A percentile compares a stretch with the other conserved stretches of the same genome.
Conservation (phyloP, 1,284 basidiomycete species). For the Leccinum griseonigrum region DNA sequence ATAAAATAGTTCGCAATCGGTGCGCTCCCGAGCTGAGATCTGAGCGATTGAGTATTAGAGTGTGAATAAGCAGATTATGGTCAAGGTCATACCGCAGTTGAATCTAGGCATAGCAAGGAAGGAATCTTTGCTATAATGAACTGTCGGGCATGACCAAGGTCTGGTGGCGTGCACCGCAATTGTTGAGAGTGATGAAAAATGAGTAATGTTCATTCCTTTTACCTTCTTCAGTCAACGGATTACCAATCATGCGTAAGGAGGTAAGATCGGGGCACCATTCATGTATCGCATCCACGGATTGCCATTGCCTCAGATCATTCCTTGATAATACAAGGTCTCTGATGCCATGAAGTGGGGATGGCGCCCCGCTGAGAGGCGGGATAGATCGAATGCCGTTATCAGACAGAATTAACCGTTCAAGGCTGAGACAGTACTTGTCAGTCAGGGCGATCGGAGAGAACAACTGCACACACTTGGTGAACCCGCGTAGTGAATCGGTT, state of each 20-base stretch:
- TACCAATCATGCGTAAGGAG: constrained; percentile 57
- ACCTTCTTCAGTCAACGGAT: constrained; percentile 58
- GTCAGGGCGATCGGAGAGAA: constrained; percentile 14
- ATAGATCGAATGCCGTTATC: constrained; percentile 59
- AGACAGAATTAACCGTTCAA: constrained; percentile 64
- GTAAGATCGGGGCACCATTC: constrained; percentile 64
- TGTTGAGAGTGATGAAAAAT: not conserved
- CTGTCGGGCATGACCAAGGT: constrained; percentile 51
- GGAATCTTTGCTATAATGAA: constrained; percentile 74
- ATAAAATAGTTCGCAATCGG: constrained; percentile 88
- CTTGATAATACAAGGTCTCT: constrained; percentile 63
- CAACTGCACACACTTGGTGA: constrained; percentile 47
- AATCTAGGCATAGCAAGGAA: constrained; percentile 64
- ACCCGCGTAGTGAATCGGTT: constrained; percentile 43
- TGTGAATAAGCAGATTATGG: constrained; percentile 8
- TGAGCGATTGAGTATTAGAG: constrained; percentile 32
- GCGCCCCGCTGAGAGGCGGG: constrained; percentile 35
- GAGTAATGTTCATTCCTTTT: constrained; percentile 5
- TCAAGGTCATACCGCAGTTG: constrained; percentile 49
- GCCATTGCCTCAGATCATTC: constrained; percentile 66
- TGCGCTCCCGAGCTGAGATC: constrained; percentile 72
- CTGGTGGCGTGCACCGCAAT: constrained; percentile 29
- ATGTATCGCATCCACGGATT: constrained; percentile 66
- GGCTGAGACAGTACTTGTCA: constrained; percentile 10
- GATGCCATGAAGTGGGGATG: constrained; percentile 35